Conservation (phyloP, 1,284 basidiomycete species). For the Cryptococcus hybrid region DNA sequence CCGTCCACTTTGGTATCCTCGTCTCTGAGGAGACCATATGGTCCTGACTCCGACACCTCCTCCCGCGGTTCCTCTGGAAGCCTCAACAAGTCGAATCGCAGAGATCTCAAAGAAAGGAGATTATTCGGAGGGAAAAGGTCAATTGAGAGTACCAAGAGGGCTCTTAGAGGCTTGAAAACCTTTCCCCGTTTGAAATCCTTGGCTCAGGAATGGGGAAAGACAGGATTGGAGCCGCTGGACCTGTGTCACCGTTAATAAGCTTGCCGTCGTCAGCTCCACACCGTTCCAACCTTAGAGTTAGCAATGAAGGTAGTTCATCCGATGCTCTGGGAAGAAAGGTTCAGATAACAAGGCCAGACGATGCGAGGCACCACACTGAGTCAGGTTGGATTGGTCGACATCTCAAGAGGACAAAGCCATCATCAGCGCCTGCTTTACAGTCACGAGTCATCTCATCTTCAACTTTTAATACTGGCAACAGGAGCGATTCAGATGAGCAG, state of each 20-base stretch:
- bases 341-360: neutral
- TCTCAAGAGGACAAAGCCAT: conserved; percentile 1
- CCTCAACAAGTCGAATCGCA: conserved; percentile 18
- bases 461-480: neutral
- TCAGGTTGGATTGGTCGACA: conserved; percentile 19
- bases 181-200: conserved; percentile 23
- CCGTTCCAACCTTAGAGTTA: neutral
- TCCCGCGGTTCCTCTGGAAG: conserved; percentile 12
- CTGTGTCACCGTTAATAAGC: neutral
- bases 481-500: neutral
- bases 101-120: neutral
- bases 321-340: neutral
- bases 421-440: neutral
- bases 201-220: neutral
- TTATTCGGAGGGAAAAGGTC: conserved; percentile 8
- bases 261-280: neutral
- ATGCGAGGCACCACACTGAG: conserved; percentile 19
- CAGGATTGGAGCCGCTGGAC: neutral
- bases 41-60: conserved; percentile 13
- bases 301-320: neutral
- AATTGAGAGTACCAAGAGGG: conserved; percentile 33
- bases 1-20: conserved; percentile 19
- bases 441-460: too few species aligned
- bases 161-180: conserved; percentile 31
- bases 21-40: conserved; percentile 12